Percentiles rank a stretch among this genome's conserved stretches.
Evolutionary conservation across 2,329 filamentous ascomycete genomes (phyloP).

Genomic region (Colletotrichum tabaci): DNA sequence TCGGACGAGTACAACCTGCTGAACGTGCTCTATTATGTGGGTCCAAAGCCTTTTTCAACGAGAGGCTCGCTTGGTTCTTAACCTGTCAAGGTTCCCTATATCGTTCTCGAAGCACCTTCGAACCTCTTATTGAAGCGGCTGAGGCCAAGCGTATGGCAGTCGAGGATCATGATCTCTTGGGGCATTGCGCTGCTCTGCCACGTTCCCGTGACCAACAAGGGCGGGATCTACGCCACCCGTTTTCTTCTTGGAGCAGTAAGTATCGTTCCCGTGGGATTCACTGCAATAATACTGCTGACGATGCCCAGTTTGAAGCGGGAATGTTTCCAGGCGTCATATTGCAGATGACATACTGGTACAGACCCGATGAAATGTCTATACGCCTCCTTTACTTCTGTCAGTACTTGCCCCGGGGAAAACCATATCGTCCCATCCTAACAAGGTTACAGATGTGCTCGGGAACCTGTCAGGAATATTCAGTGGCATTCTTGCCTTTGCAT

Average conservation of each 20-base stretch:
- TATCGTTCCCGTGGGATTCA: slow-evolving; percentile 49
- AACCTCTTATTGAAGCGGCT: slow-evolving; percentile 58
- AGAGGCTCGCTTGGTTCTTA: too few species aligned
- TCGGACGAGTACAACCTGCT: slow-evolving; percentile 58
- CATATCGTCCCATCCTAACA: neutral
- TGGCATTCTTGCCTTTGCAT: slow-evolving; percentile 60
- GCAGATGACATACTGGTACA: slow-evolving; percentile 64
- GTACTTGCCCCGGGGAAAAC: slow-evolving; percentile 33
- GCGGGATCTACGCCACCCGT: slow-evolving; percentile 54
- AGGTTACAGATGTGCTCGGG: slow-evolving; percentile 53
- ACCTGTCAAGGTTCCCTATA: slow-evolving; percentile 53
- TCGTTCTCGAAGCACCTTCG: slow-evolving; percentile 57
- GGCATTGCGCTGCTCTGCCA: slow-evolving; percentile 53
- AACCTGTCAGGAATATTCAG: slow-evolving; percentile 59
- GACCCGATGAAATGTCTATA: slow-evolving; percentile 62
- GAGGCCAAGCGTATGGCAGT: slow-evolving; percentile 56
- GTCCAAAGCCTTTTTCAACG: slow-evolving; percentile 15
- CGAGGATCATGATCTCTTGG: slow-evolving; percentile 59
- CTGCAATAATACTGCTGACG: neutral
- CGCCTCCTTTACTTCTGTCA: slow-evolving; percentile 62
- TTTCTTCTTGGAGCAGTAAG: slow-evolving; percentile 57
- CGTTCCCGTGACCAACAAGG: slow-evolving; percentile 54
- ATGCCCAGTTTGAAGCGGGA: slow-evolving; percentile 53
- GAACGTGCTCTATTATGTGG: slow-evolving; percentile 57
- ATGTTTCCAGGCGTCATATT: slow-evolving; percentile 60